Base-by-base conservation (phyloP, 2,329 filamentous ascomycete species). In the Aspergillus sp. region DNA sequence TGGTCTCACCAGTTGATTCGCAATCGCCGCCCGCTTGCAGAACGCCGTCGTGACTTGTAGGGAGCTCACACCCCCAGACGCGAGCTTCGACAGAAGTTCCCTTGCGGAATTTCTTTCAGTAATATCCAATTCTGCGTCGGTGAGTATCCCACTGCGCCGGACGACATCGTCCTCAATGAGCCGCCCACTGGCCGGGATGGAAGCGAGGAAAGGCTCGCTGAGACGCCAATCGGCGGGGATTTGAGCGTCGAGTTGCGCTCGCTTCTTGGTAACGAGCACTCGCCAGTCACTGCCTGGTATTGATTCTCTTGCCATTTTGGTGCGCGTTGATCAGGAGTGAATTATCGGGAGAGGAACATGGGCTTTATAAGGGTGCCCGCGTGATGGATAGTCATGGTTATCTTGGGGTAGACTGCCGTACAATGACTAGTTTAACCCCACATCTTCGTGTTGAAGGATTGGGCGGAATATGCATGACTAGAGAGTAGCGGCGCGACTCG, bases 111-210 rank as follows among this genome's bases (percentile, higher is more conserved):
- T 80, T 1, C 64, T 22, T 47, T 72, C 71, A 0, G 84, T 86
- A 61, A 86, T 84, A 0, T 73, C 63, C 7, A 85, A 68, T 62
- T 87, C 84, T 6, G 74, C 61, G 2, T 74, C 57, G 1, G 71
- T 79, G 38, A 86, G 70, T 13, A 86, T 71, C 0, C 83, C 81
- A 15, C 7, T 45, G 19, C 38, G 19, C 15, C 22, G 23, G 6
- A 28, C 34, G 9, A 28, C 34, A 54, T 45, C 34, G 9, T 22
- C 50, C 17, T 23, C 28, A 7, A 38, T 41, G n/a, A 53, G n/a
- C 9, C 34, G 34, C 11, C 34, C 34, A 41, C 34, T 41, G 15
- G 8, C 8, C 11, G 2, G 4, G 73, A 64, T 0, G 65, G 57
- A 53, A 43, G 50, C 31, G 9, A 19, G 30, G 9, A 53, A 53